These are phyloP conservation scores for Capsicum chinense DNA, from an alignment of 257 asterid genomes.

Conservation along the genomic window DNA sequence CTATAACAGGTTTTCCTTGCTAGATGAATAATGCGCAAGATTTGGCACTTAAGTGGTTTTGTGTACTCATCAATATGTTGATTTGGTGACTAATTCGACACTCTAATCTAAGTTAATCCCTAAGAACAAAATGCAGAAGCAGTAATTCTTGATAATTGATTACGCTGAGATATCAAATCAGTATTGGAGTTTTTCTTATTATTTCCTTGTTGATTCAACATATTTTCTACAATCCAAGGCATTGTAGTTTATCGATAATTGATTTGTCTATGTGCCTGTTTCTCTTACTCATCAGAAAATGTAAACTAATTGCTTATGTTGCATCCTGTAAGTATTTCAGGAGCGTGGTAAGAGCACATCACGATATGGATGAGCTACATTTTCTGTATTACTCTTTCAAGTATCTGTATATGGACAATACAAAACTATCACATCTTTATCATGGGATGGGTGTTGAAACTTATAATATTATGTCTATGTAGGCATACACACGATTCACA, in stretches of 20 bases:
- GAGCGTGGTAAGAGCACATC: conserved; percentile 99
- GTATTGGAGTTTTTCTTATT: neutral
- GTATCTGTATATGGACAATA: conserved; percentile 43
- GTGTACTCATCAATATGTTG: too few species aligned
- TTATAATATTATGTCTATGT: conserved; percentile 1
- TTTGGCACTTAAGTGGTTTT: too few species aligned
- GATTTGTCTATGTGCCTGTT: neutral
- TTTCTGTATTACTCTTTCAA: conserved; percentile 97
- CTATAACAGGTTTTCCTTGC: conserved; percentile 11
- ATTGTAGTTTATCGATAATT: neutral
- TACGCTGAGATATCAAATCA: conserved; percentile 9
- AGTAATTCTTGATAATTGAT: neutral
- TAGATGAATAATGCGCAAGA: too few species aligned
- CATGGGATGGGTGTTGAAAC: conserved; percentile 20
- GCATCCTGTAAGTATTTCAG: conserved; percentile 79
- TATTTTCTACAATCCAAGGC: neutral
- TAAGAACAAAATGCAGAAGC: neutral
- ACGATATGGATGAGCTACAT: conserved; percentile 98
- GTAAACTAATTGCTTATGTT: conserved; percentile 1
- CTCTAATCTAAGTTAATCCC: too few species aligned
- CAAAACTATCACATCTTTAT: neutral
- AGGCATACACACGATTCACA: neutral
- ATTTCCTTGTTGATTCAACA: conserved; percentile 1
- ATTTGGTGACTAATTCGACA: too few species aligned
- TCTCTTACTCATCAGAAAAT: neutral